Base-by-base conservation (phyloP, 2,329 filamentous ascomycete genomes). In the Helotiales sp. region DNA sequence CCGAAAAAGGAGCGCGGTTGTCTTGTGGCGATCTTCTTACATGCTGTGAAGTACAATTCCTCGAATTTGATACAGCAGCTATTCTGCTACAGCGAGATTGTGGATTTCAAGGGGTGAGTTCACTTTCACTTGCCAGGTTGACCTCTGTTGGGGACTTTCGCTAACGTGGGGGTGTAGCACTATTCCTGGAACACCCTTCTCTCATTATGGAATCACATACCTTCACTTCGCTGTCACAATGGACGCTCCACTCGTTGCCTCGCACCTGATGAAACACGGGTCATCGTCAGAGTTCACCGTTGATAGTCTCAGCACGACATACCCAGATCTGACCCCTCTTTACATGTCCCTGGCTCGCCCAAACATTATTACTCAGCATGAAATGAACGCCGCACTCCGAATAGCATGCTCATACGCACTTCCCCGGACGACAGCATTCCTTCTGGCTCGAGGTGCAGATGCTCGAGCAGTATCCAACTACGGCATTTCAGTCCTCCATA, bases 381-480 rank as follows among this genome's bases (percentile, higher is more conserved):
- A 64, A 11, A 40, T 64, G 20, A 49, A 58, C 20, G 26, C 62
- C 6, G 62, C 62, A 15, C 50, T 64, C 2, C 62, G 50, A 3
- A 58, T 58, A 8, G 49, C 62, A n/a, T 64, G 62, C 52, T 47
- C 34, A n/a, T 64, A 64, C 30, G 52, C 50, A 10, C 45, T 64
- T 30, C 50, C 62, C 32, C 54, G 52, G 11, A 50, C 62, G 11
- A 32, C 52, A 24, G 15, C 49, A 5, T 64, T 64, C 26, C 62
- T 64, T 2, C 52, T 64, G 0, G 54, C 50, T 26, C 37, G 62
- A 20, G 62, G 62, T 7, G 62, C 50, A n/a, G 50, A 64, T 26
- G 62, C 50, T 8, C 40, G 43, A 24, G 32, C 62, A 3, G 43
- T 37, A 28, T 57, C 34, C n/a, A 50, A 37, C 11, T 64, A 64